Evolutionary conservation across 176 grass and related monocot genomes (phyloP).

Genomic region (Triticum turgidum): DNA sequence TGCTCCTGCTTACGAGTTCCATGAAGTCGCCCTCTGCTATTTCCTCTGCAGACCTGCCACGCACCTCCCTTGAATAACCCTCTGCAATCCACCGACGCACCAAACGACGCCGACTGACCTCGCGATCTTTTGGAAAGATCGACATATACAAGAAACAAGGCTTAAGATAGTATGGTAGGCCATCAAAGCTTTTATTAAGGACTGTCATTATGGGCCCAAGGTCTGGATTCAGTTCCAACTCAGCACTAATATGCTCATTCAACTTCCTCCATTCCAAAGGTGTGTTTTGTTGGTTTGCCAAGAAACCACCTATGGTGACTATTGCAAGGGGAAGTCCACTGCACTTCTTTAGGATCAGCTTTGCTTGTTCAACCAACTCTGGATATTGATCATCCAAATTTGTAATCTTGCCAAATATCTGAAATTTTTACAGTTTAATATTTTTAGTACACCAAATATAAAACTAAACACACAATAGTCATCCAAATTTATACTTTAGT

Average conservation of each 20-base stretch:
- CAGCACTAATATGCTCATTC: conserved; percentile 23
- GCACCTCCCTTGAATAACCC: background rate
- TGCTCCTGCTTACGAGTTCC: conserved; percentile 10
- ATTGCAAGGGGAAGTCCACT: conserved; percentile 37
- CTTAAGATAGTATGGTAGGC: conserved; percentile 42
- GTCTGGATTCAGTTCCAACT: conserved; percentile 11
- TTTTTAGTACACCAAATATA: background rate
- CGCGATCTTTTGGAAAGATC: conserved; percentile 9
- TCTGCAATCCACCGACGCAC: conserved; percentile 30
- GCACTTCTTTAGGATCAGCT: conserved; percentile 26
- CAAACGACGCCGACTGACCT: background rate
- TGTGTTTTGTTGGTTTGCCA: conserved; percentile 12
- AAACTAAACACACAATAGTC: background rate
- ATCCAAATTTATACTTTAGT: background rate
- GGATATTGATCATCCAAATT: background rate
- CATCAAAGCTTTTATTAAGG: conserved; percentile 25
- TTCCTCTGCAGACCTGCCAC: background rate
- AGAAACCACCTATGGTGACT: conserved; percentile 34
- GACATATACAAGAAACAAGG: conserved; percentile 32
- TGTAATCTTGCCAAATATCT: background rate
- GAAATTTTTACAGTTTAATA: background rate
- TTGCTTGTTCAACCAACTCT: background rate
- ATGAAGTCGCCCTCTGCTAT: background rate
- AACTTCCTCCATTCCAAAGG: background rate
- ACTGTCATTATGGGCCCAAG: background rate